Conservation (phyloP, 192 early-diverging fungal genomes). For the Phycomyces blakesleeanus region DNA sequence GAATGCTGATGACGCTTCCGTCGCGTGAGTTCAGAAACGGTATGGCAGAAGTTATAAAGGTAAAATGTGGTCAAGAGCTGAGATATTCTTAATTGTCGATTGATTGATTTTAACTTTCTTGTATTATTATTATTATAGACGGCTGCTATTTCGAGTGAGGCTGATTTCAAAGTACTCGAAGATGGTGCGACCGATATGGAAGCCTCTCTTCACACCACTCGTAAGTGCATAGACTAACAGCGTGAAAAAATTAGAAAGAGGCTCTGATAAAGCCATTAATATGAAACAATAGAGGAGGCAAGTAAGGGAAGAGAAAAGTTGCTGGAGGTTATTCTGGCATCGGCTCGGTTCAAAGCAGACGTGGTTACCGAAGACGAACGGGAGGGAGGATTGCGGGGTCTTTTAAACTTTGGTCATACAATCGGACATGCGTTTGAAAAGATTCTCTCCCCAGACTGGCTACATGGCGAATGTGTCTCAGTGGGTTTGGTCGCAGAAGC, state of each 20-base stretch:
- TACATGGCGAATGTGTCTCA: slow-evolving; percentile 94
- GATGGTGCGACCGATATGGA: slow-evolving; percentile 73
- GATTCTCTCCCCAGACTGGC: slow-evolving; percentile 76
- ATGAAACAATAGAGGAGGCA: too few relatives aligned
- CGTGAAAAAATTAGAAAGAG: too few relatives aligned
- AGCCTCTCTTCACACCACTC: slow-evolving; percentile 38
- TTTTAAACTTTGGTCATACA: slow-evolving; percentile 96
- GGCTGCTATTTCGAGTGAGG: slow-evolving; percentile 82
- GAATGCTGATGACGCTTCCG: slow-evolving; percentile 80
- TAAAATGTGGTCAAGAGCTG: not conserved
- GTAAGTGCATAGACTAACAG: not conserved
- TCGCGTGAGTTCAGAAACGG: slow-evolving; percentile 90
- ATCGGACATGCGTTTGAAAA: slow-evolving; percentile 96
- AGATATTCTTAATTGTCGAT: too few relatives aligned
- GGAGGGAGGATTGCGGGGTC: slow-evolving; percentile 85
- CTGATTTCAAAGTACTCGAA: slow-evolving; percentile 85
- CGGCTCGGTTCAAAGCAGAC: slow-evolving; percentile 85
- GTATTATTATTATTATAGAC: slow-evolving; percentile 49
- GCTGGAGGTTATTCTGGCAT: slow-evolving; percentile 77
- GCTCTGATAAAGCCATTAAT: too few relatives aligned
- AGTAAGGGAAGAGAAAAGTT: slow-evolving; percentile 38
- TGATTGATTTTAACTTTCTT: too few relatives aligned
- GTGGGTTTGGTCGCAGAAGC: slow-evolving; percentile 93
- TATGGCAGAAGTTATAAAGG: slow-evolving; percentile 90
- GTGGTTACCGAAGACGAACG: slow-evolving; percentile 93